A percentile compares a stretch with the other conserved stretches of the same genome.
Conservation (phyloP, 352 stramenopile species). For the Phytophthora rubi region DNA sequence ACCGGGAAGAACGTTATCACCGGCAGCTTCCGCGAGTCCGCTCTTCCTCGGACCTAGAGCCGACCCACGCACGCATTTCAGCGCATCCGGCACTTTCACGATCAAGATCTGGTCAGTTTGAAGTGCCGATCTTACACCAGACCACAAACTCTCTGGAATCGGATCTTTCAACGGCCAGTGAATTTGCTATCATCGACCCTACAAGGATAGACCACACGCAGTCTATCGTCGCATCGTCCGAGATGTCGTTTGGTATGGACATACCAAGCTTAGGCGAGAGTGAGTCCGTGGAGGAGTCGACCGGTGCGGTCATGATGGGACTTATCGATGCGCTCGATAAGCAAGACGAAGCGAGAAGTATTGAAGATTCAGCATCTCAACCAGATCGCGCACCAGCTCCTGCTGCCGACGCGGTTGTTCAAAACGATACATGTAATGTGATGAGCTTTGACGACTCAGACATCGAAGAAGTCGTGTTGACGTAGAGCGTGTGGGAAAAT, state of each 20-base stretch:
- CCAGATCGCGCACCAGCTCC: neutral
- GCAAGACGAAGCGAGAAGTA: neutral
- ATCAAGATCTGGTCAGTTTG: slow-evolving; percentile 4
- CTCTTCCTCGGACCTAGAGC: slow-evolving; percentile 15
- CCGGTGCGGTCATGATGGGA: slow-evolving; percentile 7
- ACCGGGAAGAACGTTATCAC: slow-evolving; percentile 1
- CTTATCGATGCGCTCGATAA: slow-evolving; percentile 4
- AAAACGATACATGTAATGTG: slow-evolving; percentile 21
- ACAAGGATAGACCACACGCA: slow-evolving; percentile 15
- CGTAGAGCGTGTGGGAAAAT: slow-evolving; percentile 23
- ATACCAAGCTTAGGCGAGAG: slow-evolving; percentile 52
- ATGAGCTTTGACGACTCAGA: slow-evolving; percentile 62
- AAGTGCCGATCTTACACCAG: slow-evolving; percentile 1
- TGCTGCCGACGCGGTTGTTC: neutral
- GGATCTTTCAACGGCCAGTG: slow-evolving; percentile 20
- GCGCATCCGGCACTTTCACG: neutral
- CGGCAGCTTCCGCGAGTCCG: slow-evolving; percentile 8
- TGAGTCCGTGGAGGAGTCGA: slow-evolving; percentile 15
- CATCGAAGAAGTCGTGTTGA: slow-evolving; percentile 62
- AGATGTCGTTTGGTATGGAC: slow-evolving; percentile 53
- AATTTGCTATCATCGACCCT: slow-evolving; percentile 7
- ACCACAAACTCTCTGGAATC: slow-evolving; percentile 22
- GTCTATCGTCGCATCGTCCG: slow-evolving; percentile 47
- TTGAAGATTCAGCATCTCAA: neutral
- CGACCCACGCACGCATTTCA: slow-evolving; percentile 4